Base-by-base conservation (phyloP, 805 yeast species). In the Candida multigemmis region DNA sequence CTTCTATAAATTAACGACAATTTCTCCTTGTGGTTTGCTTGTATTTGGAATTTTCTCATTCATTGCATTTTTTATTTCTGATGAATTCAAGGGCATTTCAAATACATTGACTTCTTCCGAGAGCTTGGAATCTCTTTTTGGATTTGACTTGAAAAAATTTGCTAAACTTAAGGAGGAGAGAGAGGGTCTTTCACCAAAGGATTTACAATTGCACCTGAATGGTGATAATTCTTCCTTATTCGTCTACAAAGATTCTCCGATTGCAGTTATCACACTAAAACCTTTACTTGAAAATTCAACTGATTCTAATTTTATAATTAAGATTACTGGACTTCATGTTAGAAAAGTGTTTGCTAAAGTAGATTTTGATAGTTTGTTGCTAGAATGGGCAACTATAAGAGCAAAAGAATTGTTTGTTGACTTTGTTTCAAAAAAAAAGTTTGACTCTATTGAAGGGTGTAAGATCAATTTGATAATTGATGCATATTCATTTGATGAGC, bases 171-270 rank as follows among this genome's bases (percentile, higher is more conserved):
- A n/a, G n/a, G 32, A 35, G 4, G 14, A 22, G 7, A 23, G 17
- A 7, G 17, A 34, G 10, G 26, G 21, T n/a, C 24, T 34, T n/a
- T 37, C 37, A 16, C 20, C 38, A 14, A 35, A 43, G 15, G 41
- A 40, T 28, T 33, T 37, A 24, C 41, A 30, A 25, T 61, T 51
- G 37, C 56, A 39, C 39, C 43, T 26, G 35, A 40, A 40, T 12
- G 67, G 68, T 12, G 56, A 61, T 10, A 69, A 76, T 37, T 60
- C 84, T 1, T 69, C 67, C 26, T 42, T 77, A 21, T 61, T 79
- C 15, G 46, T 69, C 11, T 81, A 80, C 53, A 69, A 87, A 43
- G 70, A 69, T n/a, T 59, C 76, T 1, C 87, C 91, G 11, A 74
- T 82, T 44, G 85, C 86, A 0, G 56, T 76, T 19, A 57, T 68